phyloP scores from a whole-genome alignment of 257 asterid species.

The Solanum gandarillasii region DNA sequence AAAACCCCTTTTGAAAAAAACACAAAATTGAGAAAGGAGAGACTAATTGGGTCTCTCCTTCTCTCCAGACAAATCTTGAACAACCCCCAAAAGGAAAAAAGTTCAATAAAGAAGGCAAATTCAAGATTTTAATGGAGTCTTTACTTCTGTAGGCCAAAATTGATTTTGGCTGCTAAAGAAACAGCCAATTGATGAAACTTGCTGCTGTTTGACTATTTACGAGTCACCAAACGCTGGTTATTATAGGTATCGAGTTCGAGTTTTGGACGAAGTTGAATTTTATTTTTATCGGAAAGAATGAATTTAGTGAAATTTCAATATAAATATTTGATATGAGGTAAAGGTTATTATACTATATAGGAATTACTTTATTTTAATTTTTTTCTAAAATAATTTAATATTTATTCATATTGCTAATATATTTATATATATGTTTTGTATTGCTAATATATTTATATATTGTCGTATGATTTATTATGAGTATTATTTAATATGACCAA shows the following conservation, averaged over 20 bases:
- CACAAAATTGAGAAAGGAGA: background rate
- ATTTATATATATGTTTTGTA: too few species aligned
- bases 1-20: background rate
- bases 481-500: background rate
- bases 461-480: background rate
- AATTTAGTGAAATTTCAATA: background rate
- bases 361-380: too few species aligned
- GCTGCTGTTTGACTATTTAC: background rate
- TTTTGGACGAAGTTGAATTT: background rate
- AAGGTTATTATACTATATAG: too few species aligned
- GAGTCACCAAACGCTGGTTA: background rate
- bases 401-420: background rate
- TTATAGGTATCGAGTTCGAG: fast-evolving
- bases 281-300: too few species aligned
- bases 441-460: too few species aligned
- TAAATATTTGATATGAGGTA: background rate
- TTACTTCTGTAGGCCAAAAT: background rate
- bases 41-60: background rate
- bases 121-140: background rate
- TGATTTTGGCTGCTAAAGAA: background rate
- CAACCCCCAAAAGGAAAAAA: background rate
- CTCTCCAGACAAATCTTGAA: background rate
- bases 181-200: background rate
- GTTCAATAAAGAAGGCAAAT: background rate
- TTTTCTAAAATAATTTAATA: too few species aligned